Conservation (phyloP, 805 yeast species). For the Diddensiella transvaalensis region DNA sequence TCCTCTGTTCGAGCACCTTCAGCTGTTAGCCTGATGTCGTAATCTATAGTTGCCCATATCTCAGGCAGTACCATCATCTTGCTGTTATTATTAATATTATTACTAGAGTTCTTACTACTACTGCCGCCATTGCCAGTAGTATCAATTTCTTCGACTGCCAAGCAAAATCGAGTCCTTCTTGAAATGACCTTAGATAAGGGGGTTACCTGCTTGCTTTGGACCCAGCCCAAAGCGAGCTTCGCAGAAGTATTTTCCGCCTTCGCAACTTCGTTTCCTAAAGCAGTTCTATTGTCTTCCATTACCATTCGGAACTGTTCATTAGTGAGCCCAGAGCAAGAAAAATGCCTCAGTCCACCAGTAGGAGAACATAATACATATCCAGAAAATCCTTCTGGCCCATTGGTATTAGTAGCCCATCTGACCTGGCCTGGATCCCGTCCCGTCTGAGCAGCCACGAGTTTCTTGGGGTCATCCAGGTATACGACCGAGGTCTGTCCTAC, state of each 20-base stretch:
- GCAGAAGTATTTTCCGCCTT: conserved; percentile 14
- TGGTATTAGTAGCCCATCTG: conserved; percentile 23
- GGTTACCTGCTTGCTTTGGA: conserved; percentile 26
- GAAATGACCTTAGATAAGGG: conserved; percentile 27
- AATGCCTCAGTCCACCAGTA: conserved; percentile 36
- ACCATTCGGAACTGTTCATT: conserved; percentile 6
- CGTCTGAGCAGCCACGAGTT: conserved; percentile 33
- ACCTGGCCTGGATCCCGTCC: conserved; percentile 40
- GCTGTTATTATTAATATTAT: background rate
- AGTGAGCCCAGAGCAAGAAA: conserved; percentile 23
- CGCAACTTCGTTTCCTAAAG: conserved; percentile 11
- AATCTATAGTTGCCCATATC: conserved; percentile 40
- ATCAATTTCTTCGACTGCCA: conserved; percentile 7
- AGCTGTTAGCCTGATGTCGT: conserved; percentile 18
- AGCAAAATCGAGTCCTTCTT: conserved; percentile 28
- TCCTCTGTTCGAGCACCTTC: conserved; percentile 2
- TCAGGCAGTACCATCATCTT: conserved; percentile 12
- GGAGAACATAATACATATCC: conserved; percentile 34
- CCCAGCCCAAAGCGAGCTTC: conserved; percentile 37
- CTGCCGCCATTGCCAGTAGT: conserved; percentile 8
- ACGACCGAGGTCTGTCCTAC: conserved; percentile 21
- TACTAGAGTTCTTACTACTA: background rate
- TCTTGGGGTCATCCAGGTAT: conserved; percentile 38
- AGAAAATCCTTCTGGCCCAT: conserved; percentile 7
- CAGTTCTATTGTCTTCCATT: conserved; percentile 4